These are phyloP conservation scores for Phylloporus scabripes DNA, from an alignment of 768 basidiomycete genomes.

Conservation along the genomic window DNA sequence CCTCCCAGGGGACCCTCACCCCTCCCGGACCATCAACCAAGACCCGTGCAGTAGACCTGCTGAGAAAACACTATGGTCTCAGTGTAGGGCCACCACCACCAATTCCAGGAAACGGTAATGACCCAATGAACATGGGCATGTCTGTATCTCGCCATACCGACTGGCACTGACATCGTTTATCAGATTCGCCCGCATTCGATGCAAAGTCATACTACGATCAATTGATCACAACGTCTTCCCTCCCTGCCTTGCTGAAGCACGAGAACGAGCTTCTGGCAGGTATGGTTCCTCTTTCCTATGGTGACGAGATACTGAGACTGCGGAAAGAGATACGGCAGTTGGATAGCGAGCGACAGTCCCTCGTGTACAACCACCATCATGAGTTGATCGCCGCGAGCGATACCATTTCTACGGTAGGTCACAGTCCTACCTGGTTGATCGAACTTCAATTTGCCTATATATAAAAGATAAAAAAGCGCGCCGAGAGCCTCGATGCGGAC, in stretches of 20 bases:
- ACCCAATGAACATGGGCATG: constrained; percentile 80
- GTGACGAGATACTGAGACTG: constrained; percentile 4
- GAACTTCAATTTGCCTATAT: constrained; percentile 1
- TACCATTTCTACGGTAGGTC: constrained; percentile 76
- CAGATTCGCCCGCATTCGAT: constrained; percentile 80
- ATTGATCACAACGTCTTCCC: constrained; percentile 73
- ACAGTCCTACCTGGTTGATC: background rate
- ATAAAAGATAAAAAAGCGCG: constrained; percentile 79
- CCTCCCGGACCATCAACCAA: constrained; percentile 36
- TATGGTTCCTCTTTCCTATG: constrained; percentile 16
- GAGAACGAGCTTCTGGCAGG: constrained; percentile 81
- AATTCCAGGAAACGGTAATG: constrained; percentile 48
- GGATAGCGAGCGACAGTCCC: constrained; percentile 81
- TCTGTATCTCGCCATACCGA: background rate
- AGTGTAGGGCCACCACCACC: constrained; percentile 69
- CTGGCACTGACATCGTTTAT: constrained; percentile 1
- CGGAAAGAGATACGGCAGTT: constrained; percentile 75
- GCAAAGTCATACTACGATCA: constrained; percentile 83
- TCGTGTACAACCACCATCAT: constrained; percentile 94
- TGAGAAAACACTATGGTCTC: constrained; percentile 85
- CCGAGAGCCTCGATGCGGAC: constrained; percentile 80
- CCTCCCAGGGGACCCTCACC: constrained; percentile 20
- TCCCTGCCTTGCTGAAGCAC: constrained; percentile 65
- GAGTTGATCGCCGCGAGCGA: constrained; percentile 92
- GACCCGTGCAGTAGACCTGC: constrained; percentile 64